A percentile compares a stretch with the other conserved stretches of the same genome.
Evolutionary conservation across 2,329 filamentous ascomycete genomes (phyloP).

Genomic region (Colletotrichum sp.): DNA sequence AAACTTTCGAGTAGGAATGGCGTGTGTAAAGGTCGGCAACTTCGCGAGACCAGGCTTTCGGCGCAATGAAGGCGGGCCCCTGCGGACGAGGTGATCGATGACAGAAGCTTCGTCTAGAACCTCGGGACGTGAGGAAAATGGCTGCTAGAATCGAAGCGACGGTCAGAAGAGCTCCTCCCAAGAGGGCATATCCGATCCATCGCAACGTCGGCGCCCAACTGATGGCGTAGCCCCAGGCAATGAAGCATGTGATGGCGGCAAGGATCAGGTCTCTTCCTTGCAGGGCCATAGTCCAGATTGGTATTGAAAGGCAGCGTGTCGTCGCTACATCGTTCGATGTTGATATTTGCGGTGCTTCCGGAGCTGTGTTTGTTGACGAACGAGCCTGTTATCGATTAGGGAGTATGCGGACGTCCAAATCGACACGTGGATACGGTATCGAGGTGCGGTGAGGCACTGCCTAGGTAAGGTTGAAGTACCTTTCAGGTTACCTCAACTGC

Average conservation of each 20-base stretch:
- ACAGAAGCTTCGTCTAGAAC: constrained; percentile 44
- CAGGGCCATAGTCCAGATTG: constrained; percentile 65
- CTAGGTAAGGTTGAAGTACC: not conserved
- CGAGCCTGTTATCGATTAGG: not conserved
- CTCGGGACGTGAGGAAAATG: constrained; percentile 66
- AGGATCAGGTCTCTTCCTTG: constrained; percentile 75
- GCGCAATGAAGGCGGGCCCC: constrained; percentile 64
- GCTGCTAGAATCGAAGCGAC: constrained; percentile 61
- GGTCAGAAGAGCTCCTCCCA: constrained; percentile 68
- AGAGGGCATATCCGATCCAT: constrained; percentile 85
- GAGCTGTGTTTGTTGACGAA: not conserved
- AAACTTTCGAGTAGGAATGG: constrained; percentile 69
- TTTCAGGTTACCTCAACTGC: not conserved
- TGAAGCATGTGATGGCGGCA: constrained; percentile 72
- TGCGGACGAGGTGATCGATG: constrained; percentile 45
- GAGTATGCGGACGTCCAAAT: not conserved
- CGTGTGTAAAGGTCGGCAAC: constrained; percentile 68
- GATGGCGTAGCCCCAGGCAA: constrained; percentile 87
- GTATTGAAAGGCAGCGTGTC: not conserved
- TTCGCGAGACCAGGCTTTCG: constrained; percentile 73
- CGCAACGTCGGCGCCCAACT: constrained; percentile 84
- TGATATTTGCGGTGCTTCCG: not conserved
- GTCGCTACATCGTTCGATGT: constrained; percentile 17
- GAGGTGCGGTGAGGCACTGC: not conserved
- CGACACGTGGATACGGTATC: not conserved